Base-by-base conservation (phyloP, 2,329 filamentous ascomycete species). In the Penicillium sp. region DNA sequence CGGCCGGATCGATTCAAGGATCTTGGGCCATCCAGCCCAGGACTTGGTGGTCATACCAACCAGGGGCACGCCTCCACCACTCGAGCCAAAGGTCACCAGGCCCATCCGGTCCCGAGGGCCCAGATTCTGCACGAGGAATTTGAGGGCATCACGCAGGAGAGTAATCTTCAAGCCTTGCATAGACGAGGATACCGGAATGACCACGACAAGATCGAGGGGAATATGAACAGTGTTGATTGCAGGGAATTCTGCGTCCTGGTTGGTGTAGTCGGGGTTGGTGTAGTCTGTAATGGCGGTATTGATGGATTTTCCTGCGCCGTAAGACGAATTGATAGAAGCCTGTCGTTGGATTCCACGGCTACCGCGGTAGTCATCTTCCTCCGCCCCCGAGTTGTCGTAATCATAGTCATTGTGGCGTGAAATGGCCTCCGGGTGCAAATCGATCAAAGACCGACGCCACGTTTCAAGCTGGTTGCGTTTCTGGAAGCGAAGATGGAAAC, bases 151-250 rank as follows among this genome's bases (percentile, higher is more conserved):
- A 42, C 92, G 88, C 15, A 99, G 86, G 1, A 99, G 82, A 61
- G 93, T 96, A 71, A 97, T 97, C 79, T 99, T 99, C 60, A 99
- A 85, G n/a, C 94, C 94, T 75, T 97, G 94, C 93, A 97, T 99
- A 0, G 94, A 97, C 1, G 93, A 96, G 0, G 94, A 97, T 6
- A 99, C 92, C 0, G 94, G 94, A 35, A 99, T 93, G 23, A 99
- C 94, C 0, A 97, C 91, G 0, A 99, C 93, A 31, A 99, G 87
- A 71, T 99, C 94, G 54, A 97, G 86, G 2, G 94, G 93, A 17
- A 97, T 91, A 71, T 99, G 94, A 31, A 95, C 77, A 0, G 73
- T 97, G 89, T 48, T 93, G 74, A 6, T 88, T 84, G 21, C 79
- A 47, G 61, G 77, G 60, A 68, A 52, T 73, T 75, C 77, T 52